Evolutionary conservation across 1,139 yeast species (phyloP).

Genomic region (Zygoascus hellenicus): DNA sequence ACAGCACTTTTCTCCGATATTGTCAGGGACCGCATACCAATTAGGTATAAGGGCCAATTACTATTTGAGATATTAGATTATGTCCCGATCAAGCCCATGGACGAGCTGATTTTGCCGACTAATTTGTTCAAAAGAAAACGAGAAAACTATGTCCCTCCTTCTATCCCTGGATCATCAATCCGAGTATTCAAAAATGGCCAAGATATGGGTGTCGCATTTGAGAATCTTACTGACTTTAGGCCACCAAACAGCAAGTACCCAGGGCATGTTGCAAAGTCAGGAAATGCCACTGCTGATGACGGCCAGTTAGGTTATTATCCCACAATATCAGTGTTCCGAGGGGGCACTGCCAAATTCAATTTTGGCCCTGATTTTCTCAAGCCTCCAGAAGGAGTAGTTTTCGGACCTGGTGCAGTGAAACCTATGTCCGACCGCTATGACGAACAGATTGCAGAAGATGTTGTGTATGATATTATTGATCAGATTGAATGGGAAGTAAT

Average conservation of each 20-base stretch:
- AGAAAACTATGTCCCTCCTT: constrained; percentile 21
- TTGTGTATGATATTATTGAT: constrained; percentile 77
- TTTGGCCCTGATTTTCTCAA: constrained; percentile 61
- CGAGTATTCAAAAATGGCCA: constrained; percentile 74
- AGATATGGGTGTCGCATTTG: constrained; percentile 58
- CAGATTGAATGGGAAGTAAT: constrained; percentile 66
- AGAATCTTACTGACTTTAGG: constrained; percentile 64
- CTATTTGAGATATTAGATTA: constrained; percentile 88
- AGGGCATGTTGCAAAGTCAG: constrained; percentile 15
- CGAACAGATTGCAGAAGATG: constrained; percentile 72
- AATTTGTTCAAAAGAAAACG: constrained; percentile 24
- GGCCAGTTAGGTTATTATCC: constrained; percentile 90
- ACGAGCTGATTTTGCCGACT: constrained; percentile 61
- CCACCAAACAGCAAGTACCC: constrained; percentile 57
- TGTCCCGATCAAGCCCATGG: constrained; percentile 68
- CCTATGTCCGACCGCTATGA: constrained; percentile 59
- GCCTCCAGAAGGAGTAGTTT: constrained; percentile 33
- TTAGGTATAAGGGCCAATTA: constrained; percentile 68
- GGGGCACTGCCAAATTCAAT: constrained; percentile 67
- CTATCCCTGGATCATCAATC: constrained; percentile 53
- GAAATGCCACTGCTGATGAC: constrained; percentile 47
- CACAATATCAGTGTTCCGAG: constrained; percentile 73
- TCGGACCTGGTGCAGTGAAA: constrained; percentile 31
- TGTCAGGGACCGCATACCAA: constrained; percentile 80
- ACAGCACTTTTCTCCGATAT: background rate